Evolutionary conservation across 2,329 filamentous ascomycete species (phyloP).

Genomic region (Trichoderma polysporum): DNA sequence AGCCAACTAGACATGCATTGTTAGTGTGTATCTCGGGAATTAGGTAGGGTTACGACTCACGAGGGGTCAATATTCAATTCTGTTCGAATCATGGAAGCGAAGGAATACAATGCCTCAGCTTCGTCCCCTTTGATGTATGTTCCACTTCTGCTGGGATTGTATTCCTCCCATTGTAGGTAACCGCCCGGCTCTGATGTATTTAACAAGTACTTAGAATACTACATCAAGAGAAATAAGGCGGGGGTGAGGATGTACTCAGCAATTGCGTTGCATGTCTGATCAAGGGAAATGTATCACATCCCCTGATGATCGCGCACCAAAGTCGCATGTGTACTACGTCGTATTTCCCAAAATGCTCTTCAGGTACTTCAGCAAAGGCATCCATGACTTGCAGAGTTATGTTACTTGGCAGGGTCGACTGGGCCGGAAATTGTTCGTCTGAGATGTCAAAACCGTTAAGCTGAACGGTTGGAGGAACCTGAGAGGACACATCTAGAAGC

Average conservation of each 20-base stretch:
- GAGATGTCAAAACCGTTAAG: conserved; percentile 21
- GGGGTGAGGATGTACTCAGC: not conserved
- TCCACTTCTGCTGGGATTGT: not conserved
- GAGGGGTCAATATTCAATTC: not conserved
- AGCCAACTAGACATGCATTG: not conserved
- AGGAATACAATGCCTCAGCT: not conserved
- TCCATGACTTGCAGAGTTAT: not conserved
- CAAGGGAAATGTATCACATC: not conserved
- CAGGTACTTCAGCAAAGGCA: not conserved
- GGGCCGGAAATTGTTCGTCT: conserved; percentile 4
- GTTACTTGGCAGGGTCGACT: not conserved
- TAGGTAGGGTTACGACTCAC: not conserved
- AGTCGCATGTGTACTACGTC: conserved; percentile 19
- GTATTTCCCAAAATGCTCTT: not conserved
- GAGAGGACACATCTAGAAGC: conserved; percentile 13
- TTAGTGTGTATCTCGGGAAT: too few relatives aligned
- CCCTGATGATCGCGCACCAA: not conserved
- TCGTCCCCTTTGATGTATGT: not conserved
- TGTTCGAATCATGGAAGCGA: not conserved
- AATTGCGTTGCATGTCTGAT: not conserved
- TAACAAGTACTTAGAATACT: not conserved
- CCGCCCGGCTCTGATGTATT: not conserved
- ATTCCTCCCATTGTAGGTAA: conserved; percentile 7
- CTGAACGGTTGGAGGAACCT: conserved; percentile 14
- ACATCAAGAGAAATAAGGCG: not conserved